These are phyloP conservation scores for Microsporum ferrugineum DNA, from an alignment of 2,329 filamentous ascomycete genomes.

Conservation along the genomic window DNA sequence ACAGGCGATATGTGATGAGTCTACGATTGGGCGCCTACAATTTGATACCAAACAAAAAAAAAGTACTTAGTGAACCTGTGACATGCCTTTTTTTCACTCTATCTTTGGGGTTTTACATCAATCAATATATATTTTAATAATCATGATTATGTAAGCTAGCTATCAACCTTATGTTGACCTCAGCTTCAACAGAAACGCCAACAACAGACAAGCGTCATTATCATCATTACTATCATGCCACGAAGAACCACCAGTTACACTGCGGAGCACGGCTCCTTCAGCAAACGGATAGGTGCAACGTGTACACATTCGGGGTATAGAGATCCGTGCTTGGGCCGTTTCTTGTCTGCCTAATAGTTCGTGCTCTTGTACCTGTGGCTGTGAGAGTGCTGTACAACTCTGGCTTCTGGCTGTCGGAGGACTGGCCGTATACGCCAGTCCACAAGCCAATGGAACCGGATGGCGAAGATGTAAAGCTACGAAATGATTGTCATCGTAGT, in stretches of 20 bases:
- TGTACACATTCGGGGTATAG: not conserved
- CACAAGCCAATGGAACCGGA: not conserved
- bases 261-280: not conserved
- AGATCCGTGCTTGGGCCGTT: not conserved
- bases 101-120: not conserved
- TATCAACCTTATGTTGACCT: not conserved
- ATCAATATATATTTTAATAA: not conserved
- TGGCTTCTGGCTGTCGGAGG: not conserved
- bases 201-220: not conserved
- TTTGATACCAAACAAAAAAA: not conserved
- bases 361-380: not conserved
- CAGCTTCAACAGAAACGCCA: not conserved
- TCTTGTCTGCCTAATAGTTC: conserved; percentile 1
- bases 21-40: not conserved
- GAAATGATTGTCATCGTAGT: not conserved
- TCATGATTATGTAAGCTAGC: not conserved
- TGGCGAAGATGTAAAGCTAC: not conserved
- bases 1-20: not conserved
- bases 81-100: not conserved
- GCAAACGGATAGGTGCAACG: not conserved
- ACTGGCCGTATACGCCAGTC: not conserved
- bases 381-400: not conserved
- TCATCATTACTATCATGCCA: not conserved
- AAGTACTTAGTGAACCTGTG: not conserved
- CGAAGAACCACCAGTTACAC: not conserved